Conservation (phyloP, 2,329 filamentous ascomycete genomes). For the Penicillium sp. region DNA sequence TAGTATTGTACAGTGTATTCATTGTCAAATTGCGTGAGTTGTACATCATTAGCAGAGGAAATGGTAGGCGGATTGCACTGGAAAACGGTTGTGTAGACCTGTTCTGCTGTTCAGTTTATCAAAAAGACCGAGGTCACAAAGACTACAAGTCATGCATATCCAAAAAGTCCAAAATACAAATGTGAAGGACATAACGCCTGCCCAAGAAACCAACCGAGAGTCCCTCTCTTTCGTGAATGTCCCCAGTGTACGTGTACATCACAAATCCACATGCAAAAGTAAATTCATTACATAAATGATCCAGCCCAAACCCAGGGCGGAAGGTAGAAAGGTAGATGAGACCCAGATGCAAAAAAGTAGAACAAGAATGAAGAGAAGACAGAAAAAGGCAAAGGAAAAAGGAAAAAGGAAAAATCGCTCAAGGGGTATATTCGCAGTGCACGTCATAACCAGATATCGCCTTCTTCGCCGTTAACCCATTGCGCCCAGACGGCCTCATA, state of each 20-base stretch:
- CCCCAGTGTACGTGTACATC: constrained; percentile 4
- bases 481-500: constrained; percentile 84
- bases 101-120: constrained; percentile 8
- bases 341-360: neutral
- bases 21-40: no score
- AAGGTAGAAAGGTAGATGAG: neutral
- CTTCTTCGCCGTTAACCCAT: constrained; percentile 83
- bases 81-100: neutral
- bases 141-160: neutral
- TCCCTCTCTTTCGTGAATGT: neutral
- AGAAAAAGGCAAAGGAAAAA: constrained; percentile 4
- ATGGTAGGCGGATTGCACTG: neutral
- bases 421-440: constrained; percentile 37
- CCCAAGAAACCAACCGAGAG: neutral
- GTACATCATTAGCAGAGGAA: neutral
- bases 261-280: neutral
- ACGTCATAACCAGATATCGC: constrained; percentile 78
- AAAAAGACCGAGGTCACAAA: neutral
- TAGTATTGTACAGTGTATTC: neutral
- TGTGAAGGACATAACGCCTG: neutral
- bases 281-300: constrained; percentile 3
- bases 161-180: neutral
- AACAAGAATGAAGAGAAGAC: neutral
- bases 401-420: constrained; percentile 30
- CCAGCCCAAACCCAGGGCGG: neutral